Evolutionary conservation across 768 basidiomycete genomes (phyloP), one percentile per base, ranked within the genome.

Genomic region (Lenzites betulinus): DNA sequence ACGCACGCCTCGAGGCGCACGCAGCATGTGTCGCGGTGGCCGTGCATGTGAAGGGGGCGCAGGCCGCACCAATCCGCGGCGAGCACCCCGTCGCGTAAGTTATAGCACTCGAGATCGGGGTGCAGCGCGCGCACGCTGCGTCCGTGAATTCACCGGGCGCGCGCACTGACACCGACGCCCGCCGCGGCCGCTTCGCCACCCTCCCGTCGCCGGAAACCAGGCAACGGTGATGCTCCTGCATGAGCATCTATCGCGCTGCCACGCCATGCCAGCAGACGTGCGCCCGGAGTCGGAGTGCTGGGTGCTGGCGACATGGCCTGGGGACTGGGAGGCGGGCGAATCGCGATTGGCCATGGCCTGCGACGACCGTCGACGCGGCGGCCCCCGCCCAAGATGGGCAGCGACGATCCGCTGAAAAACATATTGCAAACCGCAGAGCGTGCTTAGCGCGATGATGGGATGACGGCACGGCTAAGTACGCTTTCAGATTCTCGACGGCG

Each of bases 21-120:
- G 38, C 18, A 28, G 48, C 55, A 49, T 42, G 25, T 48, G 55
- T 20, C 33, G 25, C 28, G 23, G 54, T 22, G 35, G 47, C 26
- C 47, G 46, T 28, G 54, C 47, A 48, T 57, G 47, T 49, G 47
- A 42, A 49, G 55, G 33, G 20, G 47, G 47, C 18, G 25, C 36
- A 16, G 11, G 36, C n/a, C 36, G 55, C 46, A 33, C 56, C 56
- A 58, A 58, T 58, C 56, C 48, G 38, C 20, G 9, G 26, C 48
- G 48, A 41, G 26, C 36, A 39, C 56, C 48, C 56, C 18, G 39
- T 42, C 56, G 48, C 56, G 56, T 58, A 58, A 43, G 48, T n/a
- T n/a, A n/a, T n/a, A n/a, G n/a, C n/a, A n/a, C n/a, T n/a, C n/a
- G n/a, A n/a, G n/a, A n/a, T n/a, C n/a, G n/a, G n/a, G n/a, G n/a